A percentile compares a stretch with the other conserved stretches of the same genome.
Conservation (phyloP, 1,284 basidiomycete genomes). For the Trichosporon coremiiforme region DNA sequence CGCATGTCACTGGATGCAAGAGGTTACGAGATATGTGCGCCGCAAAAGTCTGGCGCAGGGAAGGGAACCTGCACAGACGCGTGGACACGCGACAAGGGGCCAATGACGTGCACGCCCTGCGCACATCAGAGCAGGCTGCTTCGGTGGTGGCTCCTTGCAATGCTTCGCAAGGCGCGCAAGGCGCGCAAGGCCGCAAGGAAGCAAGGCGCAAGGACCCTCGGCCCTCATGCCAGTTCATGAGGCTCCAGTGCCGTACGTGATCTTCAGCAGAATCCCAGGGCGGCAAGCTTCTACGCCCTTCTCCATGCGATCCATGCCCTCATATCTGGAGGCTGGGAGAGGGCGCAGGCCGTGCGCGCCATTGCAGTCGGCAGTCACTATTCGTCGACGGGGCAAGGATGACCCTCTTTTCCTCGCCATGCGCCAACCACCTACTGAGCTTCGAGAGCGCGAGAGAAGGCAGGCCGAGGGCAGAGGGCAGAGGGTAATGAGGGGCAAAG, state of each 20-base stretch:
- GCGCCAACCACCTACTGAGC: neutral
- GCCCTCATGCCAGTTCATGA: neutral
- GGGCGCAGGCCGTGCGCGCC: neutral
- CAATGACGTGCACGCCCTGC: conserved; percentile 11
- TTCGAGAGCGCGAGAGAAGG: neutral
- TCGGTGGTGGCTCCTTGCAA: neutral
- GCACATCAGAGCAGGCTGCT: neutral
- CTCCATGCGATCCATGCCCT: too few relatives aligned
- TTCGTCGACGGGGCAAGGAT: neutral
- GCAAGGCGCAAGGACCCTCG: neutral
- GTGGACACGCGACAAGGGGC: neutral
- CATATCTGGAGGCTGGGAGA: neutral
- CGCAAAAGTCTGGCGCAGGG: neutral
- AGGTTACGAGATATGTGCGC: neutral
- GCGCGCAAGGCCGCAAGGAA: too few relatives aligned
- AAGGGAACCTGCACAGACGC: neutral
- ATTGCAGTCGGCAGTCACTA: neutral
- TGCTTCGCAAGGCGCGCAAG: too few relatives aligned
- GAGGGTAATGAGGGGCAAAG: neutral
- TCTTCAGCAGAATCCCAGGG: conserved; percentile 12
- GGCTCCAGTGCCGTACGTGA: too few relatives aligned
- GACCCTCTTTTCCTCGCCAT: neutral
- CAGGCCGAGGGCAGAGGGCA: too few relatives aligned
- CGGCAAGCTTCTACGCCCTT: neutral
- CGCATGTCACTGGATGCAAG: too few relatives aligned